Evolutionary conservation across 108 stramenopile species (phyloP), one percentile per base, ranked within the genome.

Genomic region (Cafeteria roenbergensis): DNA sequence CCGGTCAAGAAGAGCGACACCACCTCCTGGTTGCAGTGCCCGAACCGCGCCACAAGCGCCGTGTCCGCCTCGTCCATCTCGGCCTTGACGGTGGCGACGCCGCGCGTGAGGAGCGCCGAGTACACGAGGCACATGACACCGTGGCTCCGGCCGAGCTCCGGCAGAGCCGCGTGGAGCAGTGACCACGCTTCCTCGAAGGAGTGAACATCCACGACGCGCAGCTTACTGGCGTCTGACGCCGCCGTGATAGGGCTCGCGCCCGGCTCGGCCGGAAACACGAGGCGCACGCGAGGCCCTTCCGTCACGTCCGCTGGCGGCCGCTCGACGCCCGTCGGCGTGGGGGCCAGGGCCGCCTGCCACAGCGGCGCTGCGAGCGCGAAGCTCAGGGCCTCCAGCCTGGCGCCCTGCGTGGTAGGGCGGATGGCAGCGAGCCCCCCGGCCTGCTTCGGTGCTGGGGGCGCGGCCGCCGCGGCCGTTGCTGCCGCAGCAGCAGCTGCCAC

Each of bases 1-100:
- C 91, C 88, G 22, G 82, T 83, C 1, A 90, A 72, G 12, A 86
- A 60, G 30, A 90, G 69, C 70, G 90, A 90, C 68, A 92, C 84
- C 32, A 92, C 71, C 70, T 92, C 91, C 71, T 89, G 88, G 48
- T 81, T 79, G 38, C 85, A 87, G 65, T 92, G 86, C 27, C 90
- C 90, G 69, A 87, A 92, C 66, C 85, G 85, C 8, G 80, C 75
- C 26, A 86, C 69, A 54, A 78, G 80, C 25, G 75, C 69, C n/a
- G 56, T 62, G 21, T 48, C 62, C 22, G 75, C 60, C 75, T 87
- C 87, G 67, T 88, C 87, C 84, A 88, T 87, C 87, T 51, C 62
- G 55, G 31, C 63, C 36, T 34, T 33, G 26, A 83, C 64, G 27
- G 28, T 48, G 8, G 68, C 75, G 14, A 70, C 65, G 38, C 83